Base-by-base conservation (phyloP, 1,139 yeast species). In the Hyphopichia wangnamkhiaoensis region DNA sequence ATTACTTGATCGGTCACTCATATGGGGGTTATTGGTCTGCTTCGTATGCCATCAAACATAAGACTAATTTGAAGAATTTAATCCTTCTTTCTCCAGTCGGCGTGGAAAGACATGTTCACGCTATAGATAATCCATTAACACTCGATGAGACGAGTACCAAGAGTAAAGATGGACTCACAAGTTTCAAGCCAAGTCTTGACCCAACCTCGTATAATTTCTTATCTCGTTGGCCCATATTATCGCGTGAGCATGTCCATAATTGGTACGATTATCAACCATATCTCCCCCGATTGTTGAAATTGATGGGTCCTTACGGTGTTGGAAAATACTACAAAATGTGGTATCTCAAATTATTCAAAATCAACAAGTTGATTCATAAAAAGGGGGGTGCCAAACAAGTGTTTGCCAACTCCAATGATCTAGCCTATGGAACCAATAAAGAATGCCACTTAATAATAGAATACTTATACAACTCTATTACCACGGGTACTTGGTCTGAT, bases 51-150 rank as follows among this genome's bases (percentile, higher is more conserved):
- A 49, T 66, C 13, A 60, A 47, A 37, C 46, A 62, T 40, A 94
- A 96, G 0, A 68, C 75, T 1, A 68, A 74, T 2, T 74, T 93
- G n/a, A 67, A 77, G 19, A 79, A 80, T 46, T 67, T 93, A 44
- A 74, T 89, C 25, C 68, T 93, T 28, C 81, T 88, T 2, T 86
- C 96, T 1, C 98, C 98, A 0, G 95, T 91, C 0, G 98, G 97
- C 0, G 86, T 93, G 18, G 95, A 88, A 49, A 69, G 88, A 38
- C 80, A 80, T 40, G 78, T 84, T 1, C 81, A 74, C 53, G 82
- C 90, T 0, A 62, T 84, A 2, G 72, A 78, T 21, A 78, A 80
- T 43, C 70, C 66, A 1, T 42, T 53, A 20, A 47, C 55, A 40
- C 52, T 52, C 8, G 37, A 43, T 9, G 54, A 39, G 27, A 42